Conservation (phyloP, 2,329 filamentous ascomycete genomes). For the Massarina eburnea region DNA sequence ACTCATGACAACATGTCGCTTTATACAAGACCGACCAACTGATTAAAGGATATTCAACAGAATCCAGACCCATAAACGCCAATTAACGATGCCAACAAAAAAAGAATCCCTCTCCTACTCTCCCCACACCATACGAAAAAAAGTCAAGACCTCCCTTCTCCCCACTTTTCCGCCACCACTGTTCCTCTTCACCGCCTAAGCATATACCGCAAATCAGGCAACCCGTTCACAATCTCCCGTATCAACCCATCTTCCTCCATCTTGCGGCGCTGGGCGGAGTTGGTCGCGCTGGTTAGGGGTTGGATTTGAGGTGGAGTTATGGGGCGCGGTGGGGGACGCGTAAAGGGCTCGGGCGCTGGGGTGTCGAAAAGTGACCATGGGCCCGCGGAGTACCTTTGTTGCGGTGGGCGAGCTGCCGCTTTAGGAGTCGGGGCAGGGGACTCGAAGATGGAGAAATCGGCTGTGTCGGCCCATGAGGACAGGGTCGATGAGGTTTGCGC, state of each 20-base stretch:
- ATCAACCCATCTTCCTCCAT: conserved; percentile 33
- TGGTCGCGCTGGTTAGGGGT: conserved; percentile 29
- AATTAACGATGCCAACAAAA: too few relatives aligned
- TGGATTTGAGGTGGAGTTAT: conserved; percentile 19
- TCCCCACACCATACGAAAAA: too few relatives aligned
- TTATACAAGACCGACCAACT: too few relatives aligned
- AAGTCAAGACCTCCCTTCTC: too few relatives aligned
- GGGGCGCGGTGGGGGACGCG: conserved; percentile 20
- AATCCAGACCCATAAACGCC: too few relatives aligned
- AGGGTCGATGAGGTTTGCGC: conserved; percentile 20
- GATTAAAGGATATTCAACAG: too few relatives aligned
- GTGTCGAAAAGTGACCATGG: conserved; percentile 30
- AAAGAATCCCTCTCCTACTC: too few relatives aligned
- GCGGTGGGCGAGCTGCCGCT: conserved; percentile 1
- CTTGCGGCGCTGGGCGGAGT: conserved; percentile 25
- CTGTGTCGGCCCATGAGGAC: conserved; percentile 9
- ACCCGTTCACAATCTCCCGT: conserved; percentile 21
- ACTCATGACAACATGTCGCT: too few relatives aligned
- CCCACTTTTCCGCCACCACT: not conserved
- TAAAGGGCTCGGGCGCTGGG: conserved; percentile 17
- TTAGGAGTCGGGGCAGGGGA: conserved; percentile 12
- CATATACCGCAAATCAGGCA: conserved; percentile 41
- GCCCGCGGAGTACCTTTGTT: conserved; percentile 16
- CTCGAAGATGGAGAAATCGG: conserved; percentile 37
- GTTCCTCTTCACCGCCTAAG: conserved; percentile 7